phyloP scores from a whole-genome alignment of 768 basidiomycete species.

The Phanerochaete carnosa region DNA sequence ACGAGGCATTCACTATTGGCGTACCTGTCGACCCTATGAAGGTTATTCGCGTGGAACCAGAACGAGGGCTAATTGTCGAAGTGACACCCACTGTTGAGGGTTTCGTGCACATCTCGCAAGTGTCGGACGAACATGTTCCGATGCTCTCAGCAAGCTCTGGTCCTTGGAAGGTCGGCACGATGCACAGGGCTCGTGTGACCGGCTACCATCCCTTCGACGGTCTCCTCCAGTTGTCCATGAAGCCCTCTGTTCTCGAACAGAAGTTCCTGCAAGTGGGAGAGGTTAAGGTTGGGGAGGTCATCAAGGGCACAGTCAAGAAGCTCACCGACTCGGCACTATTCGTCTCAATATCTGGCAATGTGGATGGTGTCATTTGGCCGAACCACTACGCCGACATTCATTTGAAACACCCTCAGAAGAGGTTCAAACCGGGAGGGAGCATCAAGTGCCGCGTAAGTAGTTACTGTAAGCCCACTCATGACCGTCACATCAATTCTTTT shows the following conservation, averaged over 20 bases:
- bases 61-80: conserved; percentile 77
- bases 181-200: conserved; percentile 83
- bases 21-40: conserved; percentile 67
- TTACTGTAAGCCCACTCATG: not conserved
- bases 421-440: conserved; percentile 77
- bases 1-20: conserved; percentile 70
- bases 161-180: conserved; percentile 74
- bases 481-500: conserved; percentile 6
- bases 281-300: conserved; percentile 77
- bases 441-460: conserved; percentile 81
- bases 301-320: conserved; percentile 87
- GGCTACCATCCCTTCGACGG: conserved; percentile 87
- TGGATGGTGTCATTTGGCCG: conserved; percentile 94
- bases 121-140: conserved; percentile 87
- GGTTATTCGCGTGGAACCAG: conserved; percentile 70
- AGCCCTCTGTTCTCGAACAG: conserved; percentile 78
- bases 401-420: conserved; percentile 90
- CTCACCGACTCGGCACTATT: conserved; percentile 81
- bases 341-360: conserved; percentile 79
- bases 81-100: conserved; percentile 64
- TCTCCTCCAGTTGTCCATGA: conserved; percentile 82
- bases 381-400: conserved; percentile 92
- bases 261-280: conserved; percentile 82
- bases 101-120: conserved; percentile 92
- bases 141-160: conserved; percentile 68